Evolutionary conservation across 176 grass and related monocot genomes (phyloP).

Genomic region (Ampelocalamus luodianensis): DNA sequence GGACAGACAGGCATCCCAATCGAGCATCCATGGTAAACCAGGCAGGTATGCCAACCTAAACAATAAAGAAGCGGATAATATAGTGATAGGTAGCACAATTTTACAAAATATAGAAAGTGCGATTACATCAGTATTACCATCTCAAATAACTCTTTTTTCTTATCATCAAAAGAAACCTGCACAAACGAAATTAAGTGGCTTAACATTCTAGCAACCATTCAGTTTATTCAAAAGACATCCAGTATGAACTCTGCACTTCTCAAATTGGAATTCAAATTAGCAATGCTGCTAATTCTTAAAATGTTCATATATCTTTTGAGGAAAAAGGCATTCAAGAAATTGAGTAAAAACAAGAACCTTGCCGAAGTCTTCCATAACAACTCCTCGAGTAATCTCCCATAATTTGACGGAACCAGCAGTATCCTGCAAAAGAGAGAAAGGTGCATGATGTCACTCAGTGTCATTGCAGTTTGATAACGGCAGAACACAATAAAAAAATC

Average conservation of each 20-base stretch:
- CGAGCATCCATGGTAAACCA: conserved; percentile 94
- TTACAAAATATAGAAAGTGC: conserved; percentile 31
- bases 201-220: conserved; percentile 43
- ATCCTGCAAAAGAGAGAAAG: conserved; percentile 59
- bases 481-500: conserved; percentile 12
- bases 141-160: conserved; percentile 97
- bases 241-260: not conserved
- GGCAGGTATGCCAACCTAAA: conserved; percentile 93
- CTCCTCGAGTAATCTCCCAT: conserved; percentile 93
- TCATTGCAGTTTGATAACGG: conserved; percentile 19
- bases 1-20: conserved; percentile 79
- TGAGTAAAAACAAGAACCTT: conserved; percentile 65
- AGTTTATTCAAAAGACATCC: conserved; percentile 31
- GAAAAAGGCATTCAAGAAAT: conserved; percentile 23
- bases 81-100: not conserved
- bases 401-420: conserved; percentile 83
- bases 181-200: conserved; percentile 41
- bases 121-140: conserved; percentile 62
- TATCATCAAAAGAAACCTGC: conserved; percentile 96
- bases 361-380: conserved; percentile 89
- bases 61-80: conserved; percentile 41
- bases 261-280: conserved; percentile 12
- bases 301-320: conserved; percentile 7
- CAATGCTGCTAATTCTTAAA: conserved; percentile 7
- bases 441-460: conserved; percentile 11